phyloP scores from a whole-genome alignment of 306 rosid species.

The Sphenostylis stenocarpa region DNA sequence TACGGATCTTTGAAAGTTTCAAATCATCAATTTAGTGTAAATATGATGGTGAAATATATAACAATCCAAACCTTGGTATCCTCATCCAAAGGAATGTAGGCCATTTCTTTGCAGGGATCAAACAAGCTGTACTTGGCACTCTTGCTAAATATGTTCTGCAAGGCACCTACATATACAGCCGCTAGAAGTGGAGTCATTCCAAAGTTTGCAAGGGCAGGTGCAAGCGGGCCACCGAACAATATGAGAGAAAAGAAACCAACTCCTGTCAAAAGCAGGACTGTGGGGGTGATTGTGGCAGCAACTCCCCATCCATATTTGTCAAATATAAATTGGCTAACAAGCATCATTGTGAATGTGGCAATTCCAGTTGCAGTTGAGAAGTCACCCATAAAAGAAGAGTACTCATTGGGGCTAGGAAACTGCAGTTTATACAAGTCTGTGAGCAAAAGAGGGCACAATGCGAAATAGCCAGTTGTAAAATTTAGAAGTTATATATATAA shows the following conservation, averaged over 20 bases:
- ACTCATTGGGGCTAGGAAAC: constrained; percentile 98
- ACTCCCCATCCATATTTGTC: constrained; percentile 95
- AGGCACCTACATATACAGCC: constrained; percentile 95
- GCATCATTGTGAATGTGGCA: constrained; percentile 94
- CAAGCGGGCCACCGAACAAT: constrained; percentile 73
- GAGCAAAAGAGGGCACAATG: not conserved
- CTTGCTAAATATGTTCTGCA: constrained; percentile 99
- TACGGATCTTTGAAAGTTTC: not conserved
- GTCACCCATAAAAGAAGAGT: constrained; percentile 97
- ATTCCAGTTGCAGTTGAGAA: constrained; percentile 94
- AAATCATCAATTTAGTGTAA: not conserved
- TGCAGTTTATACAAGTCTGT: constrained; percentile 34
- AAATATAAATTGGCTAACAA: constrained; percentile 80
- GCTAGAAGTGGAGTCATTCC: constrained; percentile 99
- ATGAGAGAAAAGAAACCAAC: constrained; percentile 86
- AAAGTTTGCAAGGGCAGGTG: constrained; percentile 60
- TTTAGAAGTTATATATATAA: too few relatives aligned
- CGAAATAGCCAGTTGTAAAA: not conserved
- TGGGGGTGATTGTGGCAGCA: constrained; percentile 91
- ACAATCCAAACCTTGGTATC: constrained; percentile 78
- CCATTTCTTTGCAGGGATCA: constrained; percentile 99
- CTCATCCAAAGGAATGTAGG: constrained; percentile 96
- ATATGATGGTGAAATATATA: constrained; percentile 4
- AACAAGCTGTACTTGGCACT: constrained; percentile 99
- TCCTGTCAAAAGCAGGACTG: constrained; percentile 87